Base-by-base conservation (phyloP, 768 basidiomycete genomes). In the Tephrocybe sp. region DNA sequence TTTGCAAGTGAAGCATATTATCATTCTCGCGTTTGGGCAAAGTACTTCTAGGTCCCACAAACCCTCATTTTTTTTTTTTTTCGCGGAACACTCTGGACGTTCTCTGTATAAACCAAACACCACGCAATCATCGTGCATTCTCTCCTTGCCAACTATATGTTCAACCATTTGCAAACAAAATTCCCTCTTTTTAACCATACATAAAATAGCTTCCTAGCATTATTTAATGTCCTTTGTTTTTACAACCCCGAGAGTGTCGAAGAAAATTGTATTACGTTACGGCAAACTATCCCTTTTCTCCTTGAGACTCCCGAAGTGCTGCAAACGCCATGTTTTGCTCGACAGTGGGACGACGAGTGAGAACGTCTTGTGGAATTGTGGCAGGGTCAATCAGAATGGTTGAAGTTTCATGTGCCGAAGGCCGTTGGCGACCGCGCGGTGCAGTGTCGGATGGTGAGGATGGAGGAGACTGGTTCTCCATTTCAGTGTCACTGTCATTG, bases 281-380 rank as follows among this genome's bases (percentile, higher is more conserved):
- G 23, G 31, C 25, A 47, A 31, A 36, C 43, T 54, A 41, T 53
- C 42, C 24, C 31, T 27, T 52, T 58, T 51, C 31, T 42, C 55
- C 64, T 53, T 71, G 71, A 15, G 80, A 79, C 41, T 76, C 78
- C 54, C 80, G 78, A 33, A 84, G 71, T 15, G 78, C 83, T 39
- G 84, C 87, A 55, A 88, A 91, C 4, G 88, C 88, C 84, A 90
- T 86, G 57, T 86, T 88, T 67, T 91, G 88, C 63, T 89, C 88
- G 38, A 90, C 70, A 10, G 88, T 89, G 3, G 88, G 83, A 23
- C 79, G 77, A 49, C 76, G 80, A 24, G 72, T 66, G 45, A 68
- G 65, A 44, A 67, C 65, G 45, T 74, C 73, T 9, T 74, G 75
- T 3, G 71, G 64, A 40, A 61, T 61, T 21, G 62, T 55, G 34